Evolutionary conservation across 2,329 filamentous ascomycete species (phyloP).

Genomic region (Aspergillus tanneri): DNA sequence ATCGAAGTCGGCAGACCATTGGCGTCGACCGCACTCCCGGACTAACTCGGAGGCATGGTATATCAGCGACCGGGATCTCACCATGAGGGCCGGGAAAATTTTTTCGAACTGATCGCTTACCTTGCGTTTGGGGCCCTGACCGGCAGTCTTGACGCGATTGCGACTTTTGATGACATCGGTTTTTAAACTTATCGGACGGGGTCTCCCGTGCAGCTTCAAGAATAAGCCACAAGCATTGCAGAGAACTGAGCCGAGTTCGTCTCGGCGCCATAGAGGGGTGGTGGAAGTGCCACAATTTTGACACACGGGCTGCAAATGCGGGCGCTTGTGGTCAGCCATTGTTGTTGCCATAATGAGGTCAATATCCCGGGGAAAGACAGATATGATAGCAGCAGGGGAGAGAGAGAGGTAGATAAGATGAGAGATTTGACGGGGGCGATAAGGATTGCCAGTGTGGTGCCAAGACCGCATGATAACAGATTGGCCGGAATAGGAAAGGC

Average conservation of each 20-base stretch:
- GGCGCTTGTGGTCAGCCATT: conserved; percentile 51
- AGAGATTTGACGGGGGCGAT: conserved; percentile 47
- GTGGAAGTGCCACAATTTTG: conserved; percentile 96
- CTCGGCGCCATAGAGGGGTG: conserved; percentile 93
- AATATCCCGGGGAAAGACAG: too few relatives aligned
- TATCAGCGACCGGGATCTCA: conserved; percentile 27
- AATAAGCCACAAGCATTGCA: conserved; percentile 99
- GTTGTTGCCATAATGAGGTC: conserved; percentile 45
- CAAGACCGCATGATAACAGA: conserved; percentile 40
- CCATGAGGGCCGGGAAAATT: conserved; percentile 22
- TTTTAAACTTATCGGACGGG: conserved; percentile 93
- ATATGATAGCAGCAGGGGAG: conserved; percentile 25
- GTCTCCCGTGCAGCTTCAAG: conserved; percentile 90
- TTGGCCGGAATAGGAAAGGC: conserved; percentile 22
- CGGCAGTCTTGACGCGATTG: conserved; percentile 91
- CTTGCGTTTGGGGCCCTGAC: conserved; percentile 78
- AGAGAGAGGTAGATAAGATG: conserved; percentile 43
- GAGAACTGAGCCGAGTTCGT: conserved; percentile 91
- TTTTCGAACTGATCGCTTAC: conserved; percentile 49
- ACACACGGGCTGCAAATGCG: conserved; percentile 84
- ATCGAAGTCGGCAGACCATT: conserved; percentile 60
- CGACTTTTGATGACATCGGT: conserved; percentile 99
- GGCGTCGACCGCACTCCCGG: conserved; percentile 45
- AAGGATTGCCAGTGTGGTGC: conserved; percentile 43
- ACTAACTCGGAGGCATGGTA: conserved; percentile 32